Evolutionary conservation across 305 asterid genomes (phyloP).

Genomic region (Coffea humblotiana): DNA sequence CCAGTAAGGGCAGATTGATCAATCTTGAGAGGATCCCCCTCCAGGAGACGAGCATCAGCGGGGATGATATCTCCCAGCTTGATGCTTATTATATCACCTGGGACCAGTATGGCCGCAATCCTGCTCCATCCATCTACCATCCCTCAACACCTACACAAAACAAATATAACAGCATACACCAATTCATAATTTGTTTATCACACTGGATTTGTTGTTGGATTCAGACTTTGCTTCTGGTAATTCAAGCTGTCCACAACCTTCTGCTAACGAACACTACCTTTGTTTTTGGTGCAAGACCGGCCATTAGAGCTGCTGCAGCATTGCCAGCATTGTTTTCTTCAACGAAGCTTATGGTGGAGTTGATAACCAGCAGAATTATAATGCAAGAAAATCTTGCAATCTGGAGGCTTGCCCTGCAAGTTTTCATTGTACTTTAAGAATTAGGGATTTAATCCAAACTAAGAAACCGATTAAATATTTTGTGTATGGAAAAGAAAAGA

Average conservation of each 20-base stretch:
- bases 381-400: slow-evolving; percentile 84
- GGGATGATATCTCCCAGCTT: slow-evolving; percentile 78
- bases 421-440: slow-evolving; percentile 7
- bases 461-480: not conserved
- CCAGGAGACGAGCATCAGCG: slow-evolving; percentile 75
- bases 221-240: not conserved
- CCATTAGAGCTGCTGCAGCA: slow-evolving; percentile 88
- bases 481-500: not conserved
- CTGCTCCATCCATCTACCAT: slow-evolving; percentile 61
- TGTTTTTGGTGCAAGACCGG: slow-evolving; percentile 88
- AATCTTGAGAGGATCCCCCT: slow-evolving; percentile 77
- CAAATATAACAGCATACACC: not conserved
- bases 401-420: slow-evolving; percentile 76
- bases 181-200: not conserved
- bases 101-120: slow-evolving; percentile 68
- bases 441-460: slow-evolving; percentile 4
- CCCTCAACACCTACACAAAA: slow-evolving; percentile 54
- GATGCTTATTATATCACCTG: slow-evolving; percentile 71
- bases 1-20: slow-evolving; percentile 95
- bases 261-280: slow-evolving; percentile 34
- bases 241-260: slow-evolving; percentile 11
- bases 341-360: slow-evolving; percentile 79
- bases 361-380: slow-evolving; percentile 55
- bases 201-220: not conserved
- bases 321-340: slow-evolving; percentile 96